Evolutionary conservation across 192 early-diverging fungal genomes (phyloP).

Genomic region (Funneliformis mosseae): DNA sequence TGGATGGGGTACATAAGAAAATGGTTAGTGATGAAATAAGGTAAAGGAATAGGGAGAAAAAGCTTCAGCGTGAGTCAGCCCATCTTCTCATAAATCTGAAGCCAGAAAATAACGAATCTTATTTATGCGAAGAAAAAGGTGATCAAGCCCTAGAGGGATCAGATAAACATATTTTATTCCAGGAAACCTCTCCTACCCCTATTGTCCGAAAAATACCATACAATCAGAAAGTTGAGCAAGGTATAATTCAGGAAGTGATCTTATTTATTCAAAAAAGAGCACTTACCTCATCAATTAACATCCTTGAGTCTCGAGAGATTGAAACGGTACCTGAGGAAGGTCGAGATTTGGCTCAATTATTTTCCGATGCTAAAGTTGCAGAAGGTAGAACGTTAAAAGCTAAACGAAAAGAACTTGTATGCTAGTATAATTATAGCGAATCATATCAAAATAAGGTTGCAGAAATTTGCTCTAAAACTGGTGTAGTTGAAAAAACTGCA

Average conservation of each 20-base stretch:
- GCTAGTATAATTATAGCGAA: neutral
- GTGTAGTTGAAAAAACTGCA: neutral
- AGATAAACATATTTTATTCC: no score
- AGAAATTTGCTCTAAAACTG: no score
- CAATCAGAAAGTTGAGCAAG: constrained; percentile 21
- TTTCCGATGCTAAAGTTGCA: neutral
- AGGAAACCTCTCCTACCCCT: neutral
- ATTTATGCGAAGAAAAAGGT: no score
- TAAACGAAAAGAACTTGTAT: neutral
- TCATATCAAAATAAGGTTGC: neutral
- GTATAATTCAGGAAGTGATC: constrained; percentile 30
- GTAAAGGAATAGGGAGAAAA: constrained; percentile 6
- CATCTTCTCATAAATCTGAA: no score
- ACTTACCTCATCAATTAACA: constrained; percentile 22
- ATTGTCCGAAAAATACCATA: constrained; percentile 11
- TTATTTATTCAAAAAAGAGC: constrained; percentile 18
- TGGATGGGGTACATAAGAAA: neutral
- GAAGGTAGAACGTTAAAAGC: neutral
- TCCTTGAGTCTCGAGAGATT: neutral
- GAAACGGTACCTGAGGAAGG: neutral
- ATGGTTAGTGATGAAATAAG: neutral
- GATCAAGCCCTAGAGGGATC: no score
- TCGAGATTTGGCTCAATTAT: constrained; percentile 9
- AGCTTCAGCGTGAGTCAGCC: neutral
- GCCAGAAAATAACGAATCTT: no score